Base-by-base conservation (phyloP, 257 asterid species). In the Marsdenia floribunda region DNA sequence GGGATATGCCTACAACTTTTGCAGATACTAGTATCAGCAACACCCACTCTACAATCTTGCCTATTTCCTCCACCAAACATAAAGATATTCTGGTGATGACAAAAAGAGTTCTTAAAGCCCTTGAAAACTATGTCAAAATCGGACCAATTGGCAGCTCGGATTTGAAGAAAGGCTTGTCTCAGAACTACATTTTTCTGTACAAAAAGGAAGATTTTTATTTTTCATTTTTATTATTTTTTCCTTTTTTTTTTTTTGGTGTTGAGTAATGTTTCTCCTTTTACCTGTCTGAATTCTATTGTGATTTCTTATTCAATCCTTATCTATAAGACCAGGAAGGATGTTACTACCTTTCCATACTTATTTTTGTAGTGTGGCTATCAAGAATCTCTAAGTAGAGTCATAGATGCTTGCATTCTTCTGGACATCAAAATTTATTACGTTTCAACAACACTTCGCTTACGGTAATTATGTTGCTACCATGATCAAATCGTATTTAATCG, bases 181-280 rank as follows among this genome's bases (percentile, higher is more conserved):
- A 26, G 68, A 61, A 61, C 68, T 33, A 61, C 21, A 29, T 61
- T 61, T n/a, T 61, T 29, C 68, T n/a, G 29, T 61, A 61, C n/a
- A 61, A 29, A 40, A 33, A 61, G n/a, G 21, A 13, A 58, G 18
- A 13, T 61, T 29, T 33, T 13, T 15, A 26, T 10, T 24, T 60
- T 24, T 60, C 1, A 5, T 29, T 29, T 29, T 29, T 29, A 29
- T 29, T 29, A n/a, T 55, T 2, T 6, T 1, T 7, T 1, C 6
- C 42, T 38, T 7, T 44, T 0, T 44, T 44, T 7, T 50, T 50
- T 13, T 50, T 14, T 50, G 15, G 4, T 53, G 59, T 53, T 53
- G 44, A 29, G 68, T 14, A 14, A 61, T 33, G 19, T 61, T 61
- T 14, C 68, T 29, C 42, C 44, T 15, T 61, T 0, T 33, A 61